These are phyloP conservation scores for Haematococcus lacustris DNA, from an alignment of 139 green algal genomes.

Conservation along the genomic window DNA sequence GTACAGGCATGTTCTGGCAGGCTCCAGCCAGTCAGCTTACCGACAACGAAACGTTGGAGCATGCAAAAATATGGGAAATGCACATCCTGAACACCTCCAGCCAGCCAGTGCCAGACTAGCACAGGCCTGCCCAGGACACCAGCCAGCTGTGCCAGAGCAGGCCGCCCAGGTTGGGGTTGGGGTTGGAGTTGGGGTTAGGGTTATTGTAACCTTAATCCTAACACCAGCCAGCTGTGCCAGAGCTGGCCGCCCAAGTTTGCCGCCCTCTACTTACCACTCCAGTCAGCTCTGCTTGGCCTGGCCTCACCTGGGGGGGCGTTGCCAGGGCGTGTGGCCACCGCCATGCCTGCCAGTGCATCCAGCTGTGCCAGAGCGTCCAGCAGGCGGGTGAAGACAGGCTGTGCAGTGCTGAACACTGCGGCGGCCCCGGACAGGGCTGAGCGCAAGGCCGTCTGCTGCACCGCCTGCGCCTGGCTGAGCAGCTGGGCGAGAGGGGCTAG, in stretches of 20 bases:
- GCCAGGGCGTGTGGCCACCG: conserved; percentile 23
- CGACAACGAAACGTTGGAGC: too few relatives aligned
- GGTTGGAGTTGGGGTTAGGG: background rate
- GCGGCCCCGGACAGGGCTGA: conserved; percentile 3
- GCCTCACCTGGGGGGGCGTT: conserved; percentile 13
- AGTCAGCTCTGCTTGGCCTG: background rate
- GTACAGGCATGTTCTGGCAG: too few relatives aligned
- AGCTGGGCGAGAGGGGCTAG: background rate
- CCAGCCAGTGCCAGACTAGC: too few relatives aligned
- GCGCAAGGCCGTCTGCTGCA: conserved; percentile 7
- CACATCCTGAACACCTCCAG: too few relatives aligned
- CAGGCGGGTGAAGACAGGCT: background rate
- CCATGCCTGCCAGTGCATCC: conserved; percentile 63
- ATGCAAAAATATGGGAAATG: too few relatives aligned
- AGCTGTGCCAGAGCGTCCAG: conserved; percentile 34
- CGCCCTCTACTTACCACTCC: background rate
- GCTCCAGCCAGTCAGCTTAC: too few relatives aligned
- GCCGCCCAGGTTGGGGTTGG: background rate
- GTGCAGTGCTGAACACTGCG: too few relatives aligned
- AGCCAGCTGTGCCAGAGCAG: too few relatives aligned
- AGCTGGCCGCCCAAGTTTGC: background rate
- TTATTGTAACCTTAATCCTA: background rate
- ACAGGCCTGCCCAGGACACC: too few relatives aligned
- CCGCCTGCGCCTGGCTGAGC: conserved; percentile 5
- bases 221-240: background rate